Evolutionary conservation across 257 asterid genomes (phyloP).

Genomic region (Cruciata laevipes): DNA sequence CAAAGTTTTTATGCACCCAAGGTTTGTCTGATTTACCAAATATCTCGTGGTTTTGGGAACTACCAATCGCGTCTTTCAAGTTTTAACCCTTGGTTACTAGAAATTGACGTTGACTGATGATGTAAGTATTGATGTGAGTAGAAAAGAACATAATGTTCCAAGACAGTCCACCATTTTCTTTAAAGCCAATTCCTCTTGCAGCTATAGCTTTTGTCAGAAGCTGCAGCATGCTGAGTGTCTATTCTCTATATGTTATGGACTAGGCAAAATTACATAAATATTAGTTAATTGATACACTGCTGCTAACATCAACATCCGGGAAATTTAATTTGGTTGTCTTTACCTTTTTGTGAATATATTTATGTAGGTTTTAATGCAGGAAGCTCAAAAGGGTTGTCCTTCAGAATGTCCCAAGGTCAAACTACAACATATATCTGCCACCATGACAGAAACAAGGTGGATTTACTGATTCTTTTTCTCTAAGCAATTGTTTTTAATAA

Average conservation of each 20-base stretch:
- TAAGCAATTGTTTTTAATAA: neutral
- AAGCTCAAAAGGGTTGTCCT: conserved; percentile 36
- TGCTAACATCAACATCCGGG: neutral
- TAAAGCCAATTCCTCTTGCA: neutral
- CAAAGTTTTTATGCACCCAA: too few species aligned
- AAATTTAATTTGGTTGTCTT: conserved; percentile 7
- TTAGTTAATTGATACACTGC: neutral
- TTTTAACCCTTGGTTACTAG: neutral
- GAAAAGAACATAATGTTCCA: neutral
- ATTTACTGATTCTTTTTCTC: neutral
- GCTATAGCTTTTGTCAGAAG: neutral
- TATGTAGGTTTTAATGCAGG: conserved; percentile 28
- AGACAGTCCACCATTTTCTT: neutral
- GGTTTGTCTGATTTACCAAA: too few species aligned
- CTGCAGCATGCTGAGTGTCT: neutral
- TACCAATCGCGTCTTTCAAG: neutral
- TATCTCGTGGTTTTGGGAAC: neutral
- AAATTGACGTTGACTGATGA: neutral
- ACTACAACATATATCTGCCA: conserved; percentile 34
- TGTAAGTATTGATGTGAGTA: neutral
- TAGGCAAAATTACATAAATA: neutral
- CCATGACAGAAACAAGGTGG: conserved; percentile 78
- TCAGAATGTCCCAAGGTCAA: conserved; percentile 36
- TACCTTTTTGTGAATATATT: neutral
- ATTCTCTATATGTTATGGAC: neutral